A percentile compares a stretch with the other conserved stretches of the same genome.
These are phyloP conservation scores for Venustampulla echinocandica DNA, from an alignment of 495 filamentous ascomycete genomes.

Conservation along the genomic window DNA sequence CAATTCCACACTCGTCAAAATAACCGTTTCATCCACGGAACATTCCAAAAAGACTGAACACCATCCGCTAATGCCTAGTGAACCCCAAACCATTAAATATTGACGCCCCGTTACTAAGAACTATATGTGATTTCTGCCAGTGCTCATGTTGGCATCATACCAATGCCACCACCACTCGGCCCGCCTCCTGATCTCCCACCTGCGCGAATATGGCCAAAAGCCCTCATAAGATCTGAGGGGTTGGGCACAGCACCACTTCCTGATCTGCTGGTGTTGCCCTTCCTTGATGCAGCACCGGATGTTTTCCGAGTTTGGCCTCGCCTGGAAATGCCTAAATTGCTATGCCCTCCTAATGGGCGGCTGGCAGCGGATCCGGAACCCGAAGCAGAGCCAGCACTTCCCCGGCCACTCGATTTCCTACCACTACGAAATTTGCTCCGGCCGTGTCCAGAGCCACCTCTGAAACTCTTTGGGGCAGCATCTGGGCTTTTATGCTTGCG, in stretches of 20 bases:
- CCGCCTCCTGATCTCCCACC: constrained; percentile 4
- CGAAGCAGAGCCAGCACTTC: background rate
- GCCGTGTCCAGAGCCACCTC: background rate
- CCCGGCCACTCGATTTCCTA: background rate
- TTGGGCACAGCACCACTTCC: background rate
- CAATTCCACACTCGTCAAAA: too few relatives aligned
- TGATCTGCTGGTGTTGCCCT: background rate
- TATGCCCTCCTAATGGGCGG: constrained; percentile 4
- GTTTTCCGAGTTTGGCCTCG: constrained; percentile 1
- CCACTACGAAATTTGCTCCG: background rate
- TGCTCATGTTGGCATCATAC: constrained; percentile 18
- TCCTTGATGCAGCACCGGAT: background rate
- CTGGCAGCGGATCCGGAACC: background rate
- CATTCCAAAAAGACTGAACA: too few relatives aligned
- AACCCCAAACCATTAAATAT: too few relatives aligned
- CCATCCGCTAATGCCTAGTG: too few relatives aligned
- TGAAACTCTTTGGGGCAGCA: background rate
- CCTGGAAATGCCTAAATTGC: constrained; percentile 5
- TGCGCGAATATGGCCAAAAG: constrained; percentile 6
- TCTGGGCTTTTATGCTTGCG: background rate
- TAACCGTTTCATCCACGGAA: too few relatives aligned
- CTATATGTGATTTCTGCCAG: too few relatives aligned
- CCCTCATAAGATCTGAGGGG: background rate
- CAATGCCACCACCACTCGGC: constrained; percentile 9
- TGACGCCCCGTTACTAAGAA: too few relatives aligned